phyloP scores from a whole-genome alignment of 2,329 filamentous ascomycete species.

The Nothophaeocryptopus gaeumannii region DNA sequence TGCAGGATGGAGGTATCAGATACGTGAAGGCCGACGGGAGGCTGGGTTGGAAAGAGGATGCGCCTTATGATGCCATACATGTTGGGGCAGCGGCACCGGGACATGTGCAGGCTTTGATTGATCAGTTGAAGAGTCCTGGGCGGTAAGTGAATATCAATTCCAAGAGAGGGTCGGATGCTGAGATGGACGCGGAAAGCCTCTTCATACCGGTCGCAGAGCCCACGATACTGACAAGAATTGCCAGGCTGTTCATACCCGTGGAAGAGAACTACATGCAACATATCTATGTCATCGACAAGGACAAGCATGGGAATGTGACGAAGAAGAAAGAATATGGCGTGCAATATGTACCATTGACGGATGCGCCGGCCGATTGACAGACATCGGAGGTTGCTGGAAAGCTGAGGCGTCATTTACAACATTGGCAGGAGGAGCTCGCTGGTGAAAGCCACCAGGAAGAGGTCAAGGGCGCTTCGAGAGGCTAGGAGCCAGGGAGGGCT shows the following conservation, averaged over 20 bases:
- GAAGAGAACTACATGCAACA: slow-evolving; percentile 60
- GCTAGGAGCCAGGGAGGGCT: too few species aligned
- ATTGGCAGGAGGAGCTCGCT: too few species aligned
- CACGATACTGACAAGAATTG: slow-evolving; percentile 9
- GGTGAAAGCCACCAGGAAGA: too few species aligned
- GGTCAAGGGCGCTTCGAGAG: too few species aligned
- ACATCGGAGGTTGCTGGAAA: too few species aligned
- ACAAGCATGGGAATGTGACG: slow-evolving; percentile 59
- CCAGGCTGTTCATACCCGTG: slow-evolving; percentile 72
- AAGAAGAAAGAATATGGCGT: slow-evolving; percentile 67
- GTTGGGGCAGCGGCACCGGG: slow-evolving; percentile 81
- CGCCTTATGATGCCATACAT: slow-evolving; percentile 86
- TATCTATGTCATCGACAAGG: slow-evolving; percentile 74
- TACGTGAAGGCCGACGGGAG: slow-evolving; percentile 71
- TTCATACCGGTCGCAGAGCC: background rate
- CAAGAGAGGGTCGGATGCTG: too few species aligned
- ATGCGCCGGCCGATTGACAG: slow-evolving; percentile 52
- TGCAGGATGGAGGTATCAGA: slow-evolving; percentile 57
- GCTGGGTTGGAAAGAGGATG: slow-evolving; percentile 46
- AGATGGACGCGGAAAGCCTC: slow-evolving; percentile 15
- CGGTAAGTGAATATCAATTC: too few species aligned
- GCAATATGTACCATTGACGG: slow-evolving; percentile 73
- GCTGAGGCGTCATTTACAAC: too few species aligned
- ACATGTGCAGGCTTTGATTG: slow-evolving; percentile 68
- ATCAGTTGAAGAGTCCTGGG: slow-evolving; percentile 76